A percentile compares a stretch with the other conserved stretches of the same genome.
Evolutionary conservation across 208 protist genomes (phyloP).

Genomic region (Leptomonas seymouri): DNA sequence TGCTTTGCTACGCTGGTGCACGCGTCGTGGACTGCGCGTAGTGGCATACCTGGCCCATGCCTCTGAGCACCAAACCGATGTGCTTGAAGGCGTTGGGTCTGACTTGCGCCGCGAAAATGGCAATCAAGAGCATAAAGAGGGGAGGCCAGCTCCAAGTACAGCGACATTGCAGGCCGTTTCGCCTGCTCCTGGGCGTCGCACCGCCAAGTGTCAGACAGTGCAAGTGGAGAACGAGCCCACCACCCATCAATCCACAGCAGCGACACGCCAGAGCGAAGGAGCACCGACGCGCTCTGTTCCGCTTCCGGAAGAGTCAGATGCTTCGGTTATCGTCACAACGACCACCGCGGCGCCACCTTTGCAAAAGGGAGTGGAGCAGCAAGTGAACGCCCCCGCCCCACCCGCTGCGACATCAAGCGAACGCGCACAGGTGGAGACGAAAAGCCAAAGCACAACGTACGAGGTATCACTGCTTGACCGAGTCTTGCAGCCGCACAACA

Average conservation of each 20-base stretch:
- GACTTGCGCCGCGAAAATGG: not conserved
- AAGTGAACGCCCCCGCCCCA: not conserved
- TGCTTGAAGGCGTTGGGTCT: too few relatives aligned
- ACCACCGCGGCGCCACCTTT: not conserved
- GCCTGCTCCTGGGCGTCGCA: not conserved
- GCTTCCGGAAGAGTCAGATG: not conserved
- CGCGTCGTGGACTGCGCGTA: conserved; percentile 55
- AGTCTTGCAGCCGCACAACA: not conserved
- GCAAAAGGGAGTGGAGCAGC: not conserved
- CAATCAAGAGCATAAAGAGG: not conserved
- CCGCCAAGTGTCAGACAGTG: not conserved
- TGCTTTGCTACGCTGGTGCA: conserved; percentile 47
- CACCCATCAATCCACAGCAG: too few relatives aligned
- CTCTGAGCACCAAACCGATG: not conserved
- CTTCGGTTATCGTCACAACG: too few relatives aligned
- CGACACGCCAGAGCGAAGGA: too few relatives aligned
- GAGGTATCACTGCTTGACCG: conserved; percentile 13
- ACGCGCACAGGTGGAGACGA: not conserved
- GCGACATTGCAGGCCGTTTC: not conserved
- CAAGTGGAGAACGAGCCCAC: not conserved
- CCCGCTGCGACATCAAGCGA: not conserved
- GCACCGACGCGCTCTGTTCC: not conserved
- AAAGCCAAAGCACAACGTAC: not conserved
- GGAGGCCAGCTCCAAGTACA: not conserved
- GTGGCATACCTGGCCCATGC: conserved; percentile 30